Base-by-base conservation (phyloP, 768 basidiomycete genomes). In the Termitomyces sp. region DNA sequence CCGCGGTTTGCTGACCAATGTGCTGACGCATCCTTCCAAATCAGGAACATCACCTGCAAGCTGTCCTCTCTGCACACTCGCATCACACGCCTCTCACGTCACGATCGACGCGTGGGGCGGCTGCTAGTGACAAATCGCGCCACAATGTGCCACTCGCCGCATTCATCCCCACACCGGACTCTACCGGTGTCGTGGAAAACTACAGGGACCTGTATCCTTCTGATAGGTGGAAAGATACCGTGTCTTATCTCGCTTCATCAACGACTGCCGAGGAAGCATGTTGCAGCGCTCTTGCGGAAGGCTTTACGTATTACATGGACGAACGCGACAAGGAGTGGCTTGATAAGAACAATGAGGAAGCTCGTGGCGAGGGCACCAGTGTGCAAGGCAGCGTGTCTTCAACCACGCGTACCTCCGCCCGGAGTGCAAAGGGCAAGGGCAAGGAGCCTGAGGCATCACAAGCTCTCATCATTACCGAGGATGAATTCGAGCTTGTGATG, bases 241-340 rank as follows among this genome's bases (percentile, higher is more conserved):
- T 78, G 20, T 80, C 87, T 0, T 94, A 89, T 69, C 78, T 96
- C 56, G 84, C 86, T 57, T 90, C 87, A 35, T 94, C 93, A 8
- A 85, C 90, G 64, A 92, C 90, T 3, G 85, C 90, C 62, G 97
- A 98, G 64, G 93, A 94, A 63, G 76, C 83, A 9, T 76, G 79
- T 63, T 70, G 70, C 4, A 78, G 75, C 61, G 84, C 82, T 12
- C 81, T 94, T 57, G 74, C 82, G 33, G 85, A 88, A 63, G 88
- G 89, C 0, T 89, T 89, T 72, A 85, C 86, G 2, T 98, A 98
- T 68, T 91, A 85, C 62, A 91, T 98, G 90, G 96, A 99, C 65
- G 97, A 98, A 70, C 87, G 89, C 18, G 96, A 98, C 75, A 86
- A 89, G 66, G 89, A 90, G 62, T 99, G 96, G 96, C 81, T 99